Evolutionary conservation across 371 early-diverging fungal genomes (phyloP).

Genomic region (Rhizopus stolonifer): DNA sequence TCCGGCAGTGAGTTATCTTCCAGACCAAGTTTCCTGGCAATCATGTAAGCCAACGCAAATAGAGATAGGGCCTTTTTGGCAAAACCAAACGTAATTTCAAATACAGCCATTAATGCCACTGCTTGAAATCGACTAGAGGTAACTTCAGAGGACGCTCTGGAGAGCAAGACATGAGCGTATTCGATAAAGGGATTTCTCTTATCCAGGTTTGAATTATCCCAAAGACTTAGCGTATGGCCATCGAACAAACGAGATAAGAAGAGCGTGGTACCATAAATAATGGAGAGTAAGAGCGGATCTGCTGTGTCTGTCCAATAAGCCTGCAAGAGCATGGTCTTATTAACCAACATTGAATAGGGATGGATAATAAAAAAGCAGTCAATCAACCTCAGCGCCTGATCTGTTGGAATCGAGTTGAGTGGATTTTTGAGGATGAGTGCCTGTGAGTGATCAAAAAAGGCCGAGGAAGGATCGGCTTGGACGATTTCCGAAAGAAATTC

Average conservation of each 20-base stretch:
- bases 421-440: slow-evolving; percentile 15
- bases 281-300: slow-evolving; percentile 30
- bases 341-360: slow-evolving; percentile 29
- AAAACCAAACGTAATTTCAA: slow-evolving; percentile 27
- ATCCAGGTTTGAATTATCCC: slow-evolving; percentile 13
- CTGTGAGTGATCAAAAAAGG: slow-evolving; percentile 14
- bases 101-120: slow-evolving; percentile 23
- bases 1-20: slow-evolving; percentile 11
- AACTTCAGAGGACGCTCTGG: slow-evolving; percentile 18
- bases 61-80: slow-evolving; percentile 25
- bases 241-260: slow-evolving; percentile 22
- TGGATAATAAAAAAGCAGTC: slow-evolving; percentile 31
- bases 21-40: slow-evolving; percentile 15
- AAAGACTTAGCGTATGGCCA: slow-evolving; percentile 21
- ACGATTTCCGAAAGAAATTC: slow-evolving; percentile 7
- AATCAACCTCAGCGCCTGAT: slow-evolving; percentile 30
- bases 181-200: slow-evolving; percentile 31
- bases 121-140: slow-evolving; percentile 28
- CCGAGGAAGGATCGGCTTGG: slow-evolving; percentile 6
- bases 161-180: slow-evolving; percentile 28
- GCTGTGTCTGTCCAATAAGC: slow-evolving; percentile 35
- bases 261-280: slow-evolving; percentile 33
- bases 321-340: slow-evolving; percentile 37
- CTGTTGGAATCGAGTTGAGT: slow-evolving; percentile 26
- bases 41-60: slow-evolving; percentile 19